Conservation (phyloP, 1,284 basidiomycete species). For the Sutorius eximius region DNA sequence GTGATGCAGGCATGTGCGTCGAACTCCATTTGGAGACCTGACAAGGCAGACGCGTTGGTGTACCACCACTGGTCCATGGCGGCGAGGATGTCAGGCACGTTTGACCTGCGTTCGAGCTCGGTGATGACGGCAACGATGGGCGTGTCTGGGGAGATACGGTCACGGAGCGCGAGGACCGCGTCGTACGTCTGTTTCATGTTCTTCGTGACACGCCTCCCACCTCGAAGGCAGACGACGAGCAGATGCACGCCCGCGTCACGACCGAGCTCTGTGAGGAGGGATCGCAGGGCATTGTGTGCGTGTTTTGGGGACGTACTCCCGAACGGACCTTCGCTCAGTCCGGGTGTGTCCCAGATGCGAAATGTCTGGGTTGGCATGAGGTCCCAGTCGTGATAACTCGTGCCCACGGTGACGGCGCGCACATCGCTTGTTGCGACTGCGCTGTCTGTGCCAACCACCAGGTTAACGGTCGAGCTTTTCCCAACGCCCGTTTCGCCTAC, state of each 20-base stretch:
- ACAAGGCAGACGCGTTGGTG: constrained; percentile 13
- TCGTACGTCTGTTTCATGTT: constrained; percentile 27
- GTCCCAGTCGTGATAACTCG: constrained; percentile 27
- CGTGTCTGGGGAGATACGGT: constrained; percentile 17
- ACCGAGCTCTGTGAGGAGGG: constrained; percentile 29
- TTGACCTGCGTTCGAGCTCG: constrained; percentile 21
- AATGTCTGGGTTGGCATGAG: constrained; percentile 21
- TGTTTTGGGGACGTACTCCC: constrained; percentile 13
- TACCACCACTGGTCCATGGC: constrained; percentile 28
- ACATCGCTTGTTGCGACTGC: constrained; percentile 20
- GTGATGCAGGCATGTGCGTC: constrained; percentile 24
- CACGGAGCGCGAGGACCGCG: constrained; percentile 13
- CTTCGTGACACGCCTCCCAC: constrained; percentile 20
- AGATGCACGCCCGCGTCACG: constrained; percentile 24
- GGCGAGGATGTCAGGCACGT: constrained; percentile 2
- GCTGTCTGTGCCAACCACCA: constrained; percentile 17
- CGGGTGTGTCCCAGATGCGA: constrained; percentile 33
- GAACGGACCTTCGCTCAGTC: constrained; percentile 19
- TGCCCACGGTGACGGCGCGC: constrained; percentile 20
- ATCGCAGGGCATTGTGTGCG: constrained; percentile 20
- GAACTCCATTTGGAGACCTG: constrained; percentile 16
- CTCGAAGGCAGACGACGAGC: constrained; percentile 27
- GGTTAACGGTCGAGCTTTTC: constrained; percentile 28
- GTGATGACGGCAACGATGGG: constrained; percentile 25
- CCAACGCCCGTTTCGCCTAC: constrained; percentile 29